Base-by-base conservation (phyloP, 768 basidiomycete species). In the Hydnomerulius pinastri region DNA sequence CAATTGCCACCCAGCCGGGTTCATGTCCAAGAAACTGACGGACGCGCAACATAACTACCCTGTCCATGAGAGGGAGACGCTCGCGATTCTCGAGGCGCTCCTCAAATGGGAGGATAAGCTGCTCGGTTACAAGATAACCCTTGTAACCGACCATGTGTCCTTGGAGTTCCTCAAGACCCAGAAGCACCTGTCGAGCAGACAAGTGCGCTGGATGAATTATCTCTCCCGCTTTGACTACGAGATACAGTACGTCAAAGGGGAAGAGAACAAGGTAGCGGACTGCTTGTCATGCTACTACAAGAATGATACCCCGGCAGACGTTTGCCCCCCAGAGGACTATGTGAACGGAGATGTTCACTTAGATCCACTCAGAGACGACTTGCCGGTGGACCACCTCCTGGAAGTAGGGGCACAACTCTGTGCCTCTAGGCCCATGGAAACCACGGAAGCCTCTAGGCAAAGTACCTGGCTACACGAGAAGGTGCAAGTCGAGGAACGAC, bases 121-220 rank as follows among this genome's bases (percentile, higher is more conserved):
- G 0, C 39, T 71, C 0, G 64, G 68, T 2, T 50, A 46, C 7
- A 23, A 30, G 2, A 51, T 71, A 13, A 55, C 29, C 1, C 51
- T 72, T 1, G 46, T 66, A 0, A 67, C 65, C 0, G 64, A 71
- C 44, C 69, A 72, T 41, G 42, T 65, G 21, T 59, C 64, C 0
- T 58, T 71, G 2, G 49, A 54, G 18, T 66, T 66, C 56, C 69
- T 72, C 35, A 59, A 67, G 9, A 63, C 56, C 0, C 54, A 59
- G 20, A 20, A 33, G 12, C 32, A 52, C 1, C 20, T 60, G 28
- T 60, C 57, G 1, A 38, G 41, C 6, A 53, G 63, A 9, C 70
- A 4, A n/a, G n/a, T n/a, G n/a, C n/a, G n/a, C n/a, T 73, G 71
- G 69, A 54, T 55, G 28, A 66, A 73, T 15, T 72, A 61, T 42